Base-by-base conservation (phyloP, 495 filamentous ascomycete species). In the Staphylotrichum tortipilum region DNA sequence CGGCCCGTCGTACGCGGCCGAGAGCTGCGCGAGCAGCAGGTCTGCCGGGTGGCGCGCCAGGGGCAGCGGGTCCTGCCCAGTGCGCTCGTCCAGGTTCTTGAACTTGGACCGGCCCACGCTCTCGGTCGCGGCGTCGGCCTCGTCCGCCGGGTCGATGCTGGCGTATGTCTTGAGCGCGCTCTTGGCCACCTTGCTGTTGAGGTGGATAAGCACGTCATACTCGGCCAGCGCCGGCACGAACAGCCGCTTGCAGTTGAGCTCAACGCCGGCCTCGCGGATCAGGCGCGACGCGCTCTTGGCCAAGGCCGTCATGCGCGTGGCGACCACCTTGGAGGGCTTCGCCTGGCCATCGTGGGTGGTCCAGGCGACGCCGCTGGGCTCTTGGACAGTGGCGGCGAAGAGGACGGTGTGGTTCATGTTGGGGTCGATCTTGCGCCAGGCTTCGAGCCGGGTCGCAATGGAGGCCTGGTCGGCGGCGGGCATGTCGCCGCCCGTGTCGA, bases 381-480 rank as follows among this genome's bases (percentile, higher is more conserved):
- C 89, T 42, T 89, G 64, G 45, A 86, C 83, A 0, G 89, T 88
- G 3, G 87, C 88, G 1, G 80, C 84, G 62, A 95, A 86, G n/a
- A 96, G 64, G 10, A 82, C 81, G 8, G 86, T 76, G 39, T 82
- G 82, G 65, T 88, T 92, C 81, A 96, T 85, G 44, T 73, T 83
- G 14, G 90, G 89, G 59, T 98, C 94, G 40, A 89, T 83, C 53
- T 82, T 88, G 44, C 92, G 76, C 80, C 76, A 92, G 1, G 86
- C 85, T 29, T 85, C 76, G 47, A 97, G 81, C 0, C 82, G 80
- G 15, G 82, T 85, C 10, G 72, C 72, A 51, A 90, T 87, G 3
- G 65, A 65, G 28, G 79, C 66, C 1, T 84, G 75, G 21, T 77
- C 81, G 48, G 67, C 70, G 44, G 62, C 64, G 49, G 73, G 72